Base-by-base conservation (phyloP, 2,329 filamentous ascomycete species). In the Penicillium sp. region DNA sequence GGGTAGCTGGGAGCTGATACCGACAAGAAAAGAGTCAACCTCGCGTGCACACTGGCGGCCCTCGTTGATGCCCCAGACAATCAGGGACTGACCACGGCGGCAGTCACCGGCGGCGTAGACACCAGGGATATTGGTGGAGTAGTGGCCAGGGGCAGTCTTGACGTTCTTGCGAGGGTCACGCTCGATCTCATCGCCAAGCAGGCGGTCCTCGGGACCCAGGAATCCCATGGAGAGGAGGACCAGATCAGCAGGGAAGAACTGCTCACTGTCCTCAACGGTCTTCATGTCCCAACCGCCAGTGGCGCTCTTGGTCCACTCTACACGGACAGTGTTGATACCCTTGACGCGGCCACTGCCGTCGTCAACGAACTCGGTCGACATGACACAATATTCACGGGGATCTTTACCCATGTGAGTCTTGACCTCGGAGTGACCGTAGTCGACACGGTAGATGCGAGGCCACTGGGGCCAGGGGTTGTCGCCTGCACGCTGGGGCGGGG, bases 391-490 rank as follows among this genome's bases (percentile, higher is more conserved):
- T 76, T 96, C 92, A 62, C 92, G 89, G 50, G 92, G 92, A 65
- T 96, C 92, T 70, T 91, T 91, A 74, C 92, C 92, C 78, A 91
- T 92, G 77, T 96, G 91, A 61, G 92, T 90, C 72, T 92, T 90
- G 64, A 96, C 92, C 73, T 97, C 92, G 13, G 86, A 87, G 78
- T 97, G 92, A 49, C 92, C 92, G 66, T 97, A 97, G 74, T 97
- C 92, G n/a, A 96, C 88, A 62, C 92, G 90, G 81, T 95, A 96
- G 70, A 96, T 91, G 65, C 91, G 88, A 50, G 92, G 92, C 91
- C 92, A 97, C 75, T 96, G 92, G 8, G 92, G 92, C 92, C 92
- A 97, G 55, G 92, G 92, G 79, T 97, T 97, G 74, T 96, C 92
- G 56, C 83, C 82, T 57, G 88, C 90, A 74, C 92, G 89, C 79